Evolutionary conservation across 2,329 filamentous ascomycete species (phyloP), one percentile per base, ranked within the genome.

Genomic region (Coniochaeta ligniaria): DNA sequence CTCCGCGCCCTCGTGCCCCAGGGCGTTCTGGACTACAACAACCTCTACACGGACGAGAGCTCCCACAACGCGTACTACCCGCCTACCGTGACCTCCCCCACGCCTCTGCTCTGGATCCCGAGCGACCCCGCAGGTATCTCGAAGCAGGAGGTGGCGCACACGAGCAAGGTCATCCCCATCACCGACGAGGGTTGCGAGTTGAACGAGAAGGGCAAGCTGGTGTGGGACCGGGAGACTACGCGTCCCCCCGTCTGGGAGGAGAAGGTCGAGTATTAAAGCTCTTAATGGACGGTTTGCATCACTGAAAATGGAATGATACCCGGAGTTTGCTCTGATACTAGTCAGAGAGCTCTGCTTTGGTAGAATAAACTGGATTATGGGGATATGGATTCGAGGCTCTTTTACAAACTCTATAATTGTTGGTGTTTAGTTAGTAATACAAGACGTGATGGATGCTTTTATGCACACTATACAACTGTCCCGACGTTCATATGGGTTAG

Each of bases 91-190:
- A 83, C 73, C 26, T 79, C 84, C 63, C 65, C 80, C 66, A 74
- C 83, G 1, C 90, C 90, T 1, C 76, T 91, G 33, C 78, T 96
- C n/a, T 96, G 92, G 92, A 90, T 96, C 60, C 91, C 92, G 0
- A 80, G 84, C 61, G 92, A 96, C 68, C 75, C 81, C 1, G 83
- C 86, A 26, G 90, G 91, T 11, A 83, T 96, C 47, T 91, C 87
- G 59, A 81, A 81, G 67, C 90, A 96, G 71, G 92, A 96, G 73
- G 80, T 95, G 59, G 79, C 79, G 14, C 89, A 95, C 67, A 90
- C 89, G 0, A 79, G 79, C 65, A 84, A 83, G 67, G 82, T 90
- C 35, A 90, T 92, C 33, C 84, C 87, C 1, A 94, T 96, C 64
- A 93, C 90, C 0, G 92, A 96, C 66, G 89, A 91, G 65, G 89